phyloP scores from a whole-genome alignment of 169 alveolate genomes.

The Eimeria zaria region DNA sequence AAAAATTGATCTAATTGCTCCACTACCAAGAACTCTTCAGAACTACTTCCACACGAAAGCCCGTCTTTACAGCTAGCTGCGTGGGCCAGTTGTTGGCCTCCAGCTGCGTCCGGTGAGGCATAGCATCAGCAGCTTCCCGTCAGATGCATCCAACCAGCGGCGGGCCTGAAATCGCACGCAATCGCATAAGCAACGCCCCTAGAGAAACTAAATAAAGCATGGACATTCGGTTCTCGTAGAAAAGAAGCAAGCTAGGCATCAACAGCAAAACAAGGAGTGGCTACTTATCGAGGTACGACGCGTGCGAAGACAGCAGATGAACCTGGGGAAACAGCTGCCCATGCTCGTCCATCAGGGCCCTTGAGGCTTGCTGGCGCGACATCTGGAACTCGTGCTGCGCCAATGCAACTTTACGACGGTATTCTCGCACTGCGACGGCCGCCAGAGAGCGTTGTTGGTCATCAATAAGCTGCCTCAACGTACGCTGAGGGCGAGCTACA shows the following conservation, averaged over 20 bases:
- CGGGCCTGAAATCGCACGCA: conserved; percentile 69
- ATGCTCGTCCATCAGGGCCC: conserved; percentile 77
- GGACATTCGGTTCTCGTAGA: background rate
- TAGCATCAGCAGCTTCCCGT: conserved; percentile 61
- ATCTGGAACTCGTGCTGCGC: conserved; percentile 64
- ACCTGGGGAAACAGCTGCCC: conserved; percentile 79
- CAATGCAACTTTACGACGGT: conserved; percentile 39
- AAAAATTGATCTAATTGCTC: background rate
- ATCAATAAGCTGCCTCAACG: conserved; percentile 75
- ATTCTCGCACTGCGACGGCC: conserved; percentile 51
- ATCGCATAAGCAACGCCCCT: background rate
- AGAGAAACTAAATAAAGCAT: background rate
- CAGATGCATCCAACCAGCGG: conserved; percentile 70
- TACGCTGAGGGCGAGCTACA: conserved; percentile 40
- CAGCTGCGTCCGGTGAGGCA: conserved; percentile 70
- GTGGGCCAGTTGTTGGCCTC: conserved; percentile 36
- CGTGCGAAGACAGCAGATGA: background rate
- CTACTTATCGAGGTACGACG: background rate
- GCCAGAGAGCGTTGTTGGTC: conserved; percentile 65
- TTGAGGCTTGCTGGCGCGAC: conserved; percentile 71
- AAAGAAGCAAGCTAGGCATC: background rate
- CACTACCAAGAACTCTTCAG: background rate
- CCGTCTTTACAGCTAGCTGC: conserved; percentile 11
- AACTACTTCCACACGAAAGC: background rate
- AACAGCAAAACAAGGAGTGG: background rate